Conservation (phyloP, 2,329 filamentous ascomycete species). For the Tolypocladium tundrense region DNA sequence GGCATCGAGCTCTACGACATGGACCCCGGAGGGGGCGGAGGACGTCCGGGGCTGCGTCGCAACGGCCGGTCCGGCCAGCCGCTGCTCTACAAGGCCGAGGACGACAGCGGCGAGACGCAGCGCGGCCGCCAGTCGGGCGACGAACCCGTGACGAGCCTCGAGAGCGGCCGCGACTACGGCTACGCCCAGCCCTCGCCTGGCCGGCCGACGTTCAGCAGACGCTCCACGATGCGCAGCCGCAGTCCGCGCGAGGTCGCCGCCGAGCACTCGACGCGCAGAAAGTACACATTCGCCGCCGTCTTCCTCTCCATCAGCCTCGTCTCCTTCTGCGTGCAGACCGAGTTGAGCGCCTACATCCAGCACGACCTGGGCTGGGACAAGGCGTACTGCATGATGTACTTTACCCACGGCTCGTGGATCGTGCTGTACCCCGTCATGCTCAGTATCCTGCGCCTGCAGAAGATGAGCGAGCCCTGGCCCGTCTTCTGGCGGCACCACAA, state of each 20-base stretch:
- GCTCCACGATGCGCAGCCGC: constrained; percentile 65
- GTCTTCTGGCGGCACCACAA: constrained; percentile 68
- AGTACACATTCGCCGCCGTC: constrained; percentile 78
- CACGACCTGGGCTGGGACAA: constrained; percentile 90
- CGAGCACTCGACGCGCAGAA: constrained; percentile 50
- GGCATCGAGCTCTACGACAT: constrained; percentile 17
- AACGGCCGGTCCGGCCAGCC: constrained; percentile 8
- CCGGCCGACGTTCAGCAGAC: constrained; percentile 21
- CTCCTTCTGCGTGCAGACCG: constrained; percentile 88
- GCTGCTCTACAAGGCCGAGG: constrained; percentile 10
- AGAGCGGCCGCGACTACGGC: constrained; percentile 13
- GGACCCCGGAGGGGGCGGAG: constrained; percentile 20
- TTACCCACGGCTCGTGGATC: constrained; percentile 91
- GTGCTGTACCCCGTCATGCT: constrained; percentile 84
- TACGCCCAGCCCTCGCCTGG: constrained; percentile 12
- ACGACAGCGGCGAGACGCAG: constrained; percentile 13
- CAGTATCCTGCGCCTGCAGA: constrained; percentile 67
- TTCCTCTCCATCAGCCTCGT: constrained; percentile 77
- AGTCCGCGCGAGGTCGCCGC: constrained; percentile 49
- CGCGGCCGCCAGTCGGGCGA: constrained; percentile 6
- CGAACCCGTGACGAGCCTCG: constrained; percentile 7
- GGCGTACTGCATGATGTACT: constrained; percentile 98
- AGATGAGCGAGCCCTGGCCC: constrained; percentile 67
- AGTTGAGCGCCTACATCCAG: constrained; percentile 92
- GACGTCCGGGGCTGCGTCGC: constrained; percentile 6